These are phyloP conservation scores for Penicilliopsis zonata DNA, from an alignment of 495 filamentous ascomycete species.

Conservation along the genomic window DNA sequence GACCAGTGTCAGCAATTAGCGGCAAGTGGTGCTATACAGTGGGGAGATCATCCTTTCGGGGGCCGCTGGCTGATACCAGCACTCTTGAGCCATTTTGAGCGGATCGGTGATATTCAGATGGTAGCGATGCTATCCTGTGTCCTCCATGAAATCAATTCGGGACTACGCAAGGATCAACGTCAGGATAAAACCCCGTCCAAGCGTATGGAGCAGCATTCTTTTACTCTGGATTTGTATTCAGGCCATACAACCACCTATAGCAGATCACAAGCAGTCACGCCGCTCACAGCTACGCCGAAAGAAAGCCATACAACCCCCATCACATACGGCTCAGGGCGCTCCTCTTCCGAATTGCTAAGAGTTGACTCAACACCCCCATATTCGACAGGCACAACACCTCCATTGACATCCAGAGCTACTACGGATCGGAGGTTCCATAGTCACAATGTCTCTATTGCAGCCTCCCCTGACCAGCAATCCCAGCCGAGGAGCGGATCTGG, in stretches of 20 bases:
- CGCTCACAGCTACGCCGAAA: slow-evolving; percentile 44
- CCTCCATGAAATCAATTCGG: slow-evolving; percentile 50
- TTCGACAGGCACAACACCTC: slow-evolving; percentile 57
- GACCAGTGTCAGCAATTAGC: slow-evolving; percentile 3
- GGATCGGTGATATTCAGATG: slow-evolving; percentile 78
- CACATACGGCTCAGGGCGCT: slow-evolving; percentile 44
- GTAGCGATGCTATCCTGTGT: slow-evolving; percentile 89
- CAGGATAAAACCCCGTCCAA: slow-evolving; percentile 9
- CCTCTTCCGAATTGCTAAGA: slow-evolving; percentile 27
- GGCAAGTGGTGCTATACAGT: slow-evolving; percentile 55
- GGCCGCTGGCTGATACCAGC: slow-evolving; percentile 54
- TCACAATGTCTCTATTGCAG: slow-evolving; percentile 50
- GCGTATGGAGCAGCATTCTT: slow-evolving; percentile 11
- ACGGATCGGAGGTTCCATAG: slow-evolving; percentile 24
- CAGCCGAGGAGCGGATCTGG: slow-evolving; percentile 29
- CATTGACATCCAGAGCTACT: slow-evolving; percentile 23
- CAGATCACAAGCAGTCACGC: slow-evolving; percentile 22
- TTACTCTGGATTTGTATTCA: slow-evolving; percentile 22
- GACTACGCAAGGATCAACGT: slow-evolving; percentile 4
- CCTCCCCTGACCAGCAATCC: slow-evolving; percentile 55
- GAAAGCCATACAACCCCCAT: slow-evolving; percentile 41
- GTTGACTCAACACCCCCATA: slow-evolving; percentile 37
- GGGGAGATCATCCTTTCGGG: slow-evolving; percentile 75
- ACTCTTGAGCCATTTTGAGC: slow-evolving; percentile 66
- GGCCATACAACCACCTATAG: slow-evolving; percentile 11